Evolutionary conservation across 2,329 filamentous ascomycete genomes (phyloP).

Genomic region (Fusarium sp.): DNA sequence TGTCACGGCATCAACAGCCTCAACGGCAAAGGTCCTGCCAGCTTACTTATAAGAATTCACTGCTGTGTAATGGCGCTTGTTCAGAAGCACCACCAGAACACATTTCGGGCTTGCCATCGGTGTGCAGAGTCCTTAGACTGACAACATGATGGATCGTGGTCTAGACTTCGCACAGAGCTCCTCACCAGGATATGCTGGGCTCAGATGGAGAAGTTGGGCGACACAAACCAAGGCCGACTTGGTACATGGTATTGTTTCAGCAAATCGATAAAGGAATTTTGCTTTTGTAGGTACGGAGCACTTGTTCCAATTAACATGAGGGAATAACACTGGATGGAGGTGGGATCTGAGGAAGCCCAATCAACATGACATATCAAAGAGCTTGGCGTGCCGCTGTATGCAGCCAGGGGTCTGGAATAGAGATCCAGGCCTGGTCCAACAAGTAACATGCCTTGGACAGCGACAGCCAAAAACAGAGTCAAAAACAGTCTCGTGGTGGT

Average conservation of each 20-base stretch:
- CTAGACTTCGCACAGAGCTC: conserved; percentile 31
- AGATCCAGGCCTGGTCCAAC: conserved; percentile 38
- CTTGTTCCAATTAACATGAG: conserved; percentile 21
- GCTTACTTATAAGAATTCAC: neutral
- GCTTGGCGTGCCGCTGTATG: conserved; percentile 34
- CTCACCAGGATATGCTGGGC: conserved; percentile 23
- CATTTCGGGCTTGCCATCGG: conserved; percentile 15
- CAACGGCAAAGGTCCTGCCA: neutral
- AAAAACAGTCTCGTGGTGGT: conserved; percentile 9
- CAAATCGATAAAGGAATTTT: conserved; percentile 11
- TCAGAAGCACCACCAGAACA: neutral
- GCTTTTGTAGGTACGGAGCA: conserved; percentile 25
- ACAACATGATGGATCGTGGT: conserved; percentile 24
- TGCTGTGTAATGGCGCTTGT: conserved; percentile 27
- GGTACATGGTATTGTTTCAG: conserved; percentile 11
- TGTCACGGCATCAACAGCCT: conserved; percentile 37
- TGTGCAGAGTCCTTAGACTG: conserved; percentile 9
- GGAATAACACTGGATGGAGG: neutral
- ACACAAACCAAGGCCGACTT: conserved; percentile 24
- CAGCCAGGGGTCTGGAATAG: conserved; percentile 38
- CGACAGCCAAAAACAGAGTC: neutral
- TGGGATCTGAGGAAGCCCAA: conserved; percentile 11
- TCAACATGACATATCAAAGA: conserved; percentile 19
- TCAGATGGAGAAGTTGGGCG: conserved; percentile 14
- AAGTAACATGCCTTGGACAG: conserved; percentile 17